Conservation (phyloP, 164 flowering plant genomes). For the Warburgia ugandensis region DNA sequence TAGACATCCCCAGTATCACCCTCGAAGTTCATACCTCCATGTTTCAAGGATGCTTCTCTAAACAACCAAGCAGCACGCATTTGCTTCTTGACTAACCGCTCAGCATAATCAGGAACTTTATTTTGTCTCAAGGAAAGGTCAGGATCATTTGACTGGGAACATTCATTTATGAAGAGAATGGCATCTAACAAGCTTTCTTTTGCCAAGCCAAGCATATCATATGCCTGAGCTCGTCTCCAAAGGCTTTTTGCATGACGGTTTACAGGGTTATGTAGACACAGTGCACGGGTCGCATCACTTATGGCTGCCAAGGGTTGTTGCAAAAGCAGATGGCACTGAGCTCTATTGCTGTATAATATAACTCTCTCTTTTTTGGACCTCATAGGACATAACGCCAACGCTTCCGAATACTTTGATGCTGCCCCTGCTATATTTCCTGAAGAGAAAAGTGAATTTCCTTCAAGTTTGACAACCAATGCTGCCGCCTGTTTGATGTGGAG, state of each 20-base stretch:
- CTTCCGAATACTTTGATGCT: slow-evolving; percentile 90
- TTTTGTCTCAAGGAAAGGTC: slow-evolving; percentile 82
- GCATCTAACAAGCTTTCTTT: slow-evolving; percentile 98
- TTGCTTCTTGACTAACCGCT: slow-evolving; percentile 90
- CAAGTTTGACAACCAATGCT: slow-evolving; percentile 90
- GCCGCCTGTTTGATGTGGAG: slow-evolving; percentile 98
- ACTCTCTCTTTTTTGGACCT: slow-evolving; percentile 88
- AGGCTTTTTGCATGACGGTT: slow-evolving; percentile 96
- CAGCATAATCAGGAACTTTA: slow-evolving; percentile 98
- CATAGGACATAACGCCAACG: slow-evolving; percentile 81
- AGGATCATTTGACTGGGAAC: slow-evolving; percentile 87
- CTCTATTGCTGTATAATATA: slow-evolving; percentile 86
- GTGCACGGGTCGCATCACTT: slow-evolving; percentile 92
- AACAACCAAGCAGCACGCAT: slow-evolving; percentile 99
- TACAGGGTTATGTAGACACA: slow-evolving; percentile 84
- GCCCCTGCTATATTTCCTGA: slow-evolving; percentile 92
- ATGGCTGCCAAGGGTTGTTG: slow-evolving; percentile 92
- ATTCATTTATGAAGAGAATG: slow-evolving; percentile 87
- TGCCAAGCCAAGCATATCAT: slow-evolving; percentile 93
- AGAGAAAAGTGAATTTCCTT: slow-evolving; percentile 97
- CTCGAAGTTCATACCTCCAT: slow-evolving; percentile 73
- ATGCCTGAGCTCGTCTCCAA: slow-evolving; percentile 98
- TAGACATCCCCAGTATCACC: slow-evolving; percentile 56
- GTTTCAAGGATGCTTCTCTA: slow-evolving; percentile 83
- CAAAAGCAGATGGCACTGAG: slow-evolving; percentile 87